Evolutionary conservation across 257 asterid species (phyloP), one percentile per base, ranked within the genome.

Genomic region (Solanum rostratum): DNA sequence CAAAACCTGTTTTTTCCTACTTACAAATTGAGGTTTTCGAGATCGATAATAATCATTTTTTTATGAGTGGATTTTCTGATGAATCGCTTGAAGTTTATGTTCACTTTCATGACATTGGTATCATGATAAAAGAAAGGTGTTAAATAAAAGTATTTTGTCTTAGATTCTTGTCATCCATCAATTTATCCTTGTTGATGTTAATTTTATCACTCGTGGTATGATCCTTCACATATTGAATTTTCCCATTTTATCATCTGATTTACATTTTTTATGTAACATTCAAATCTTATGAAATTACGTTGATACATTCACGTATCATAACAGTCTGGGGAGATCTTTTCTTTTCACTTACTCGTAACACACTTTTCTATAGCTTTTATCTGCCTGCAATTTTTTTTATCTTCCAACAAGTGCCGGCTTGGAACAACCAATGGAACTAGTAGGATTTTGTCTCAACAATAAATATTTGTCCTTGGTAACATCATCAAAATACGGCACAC

Each of bases 391-490:
- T 22, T 22, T 24, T 22, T 24, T 73, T 7, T 4, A 24, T 76
- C 60, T 46, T 49, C 45, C 81, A 24, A 76, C 43, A 46, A 49
- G 22, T 24, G 81, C 62, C 81, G 43, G 60, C 81, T 24, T 46
- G 7, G 57, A 49, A 49, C 24, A 45, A 22, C 57, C 37, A 74
- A 73, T 6, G 45, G 37, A 71, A 73, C 8, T 74, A 11, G 37
- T n/a, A 11, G n/a, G 22, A 66, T 66, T 30, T 66, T 66, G 22
- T 4, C 74, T 66, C 74, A 30, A 37, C 50, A 68, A 68, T 19
- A 19, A 33, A 19, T 68, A 13, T 68, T 68, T 37, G 27, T 68
- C 37, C 57, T 45, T 73, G 13, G 59, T 73, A 22, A 74, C 59
- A 74, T 74, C 41, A 74, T 45, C 15, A 15, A 45, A 43, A 74